phyloP scores from a whole-genome alignment of 2,329 filamentous ascomycete species.

The Fusarium decemcellulare region DNA sequence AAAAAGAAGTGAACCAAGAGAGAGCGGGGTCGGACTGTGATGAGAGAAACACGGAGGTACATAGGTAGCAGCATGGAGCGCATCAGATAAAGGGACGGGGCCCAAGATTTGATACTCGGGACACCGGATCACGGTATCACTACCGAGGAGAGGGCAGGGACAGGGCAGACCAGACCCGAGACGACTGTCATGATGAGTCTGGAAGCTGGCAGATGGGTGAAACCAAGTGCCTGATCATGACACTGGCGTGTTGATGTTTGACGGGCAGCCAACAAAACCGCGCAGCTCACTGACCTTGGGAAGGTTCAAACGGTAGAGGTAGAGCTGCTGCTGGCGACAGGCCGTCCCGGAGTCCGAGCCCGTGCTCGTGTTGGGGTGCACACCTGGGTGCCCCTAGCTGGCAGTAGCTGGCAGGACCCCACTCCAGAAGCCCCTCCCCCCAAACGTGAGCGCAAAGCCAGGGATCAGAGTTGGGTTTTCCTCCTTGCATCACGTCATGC shows the following conservation, averaged over 20 bases:
- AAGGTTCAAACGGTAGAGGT: neutral
- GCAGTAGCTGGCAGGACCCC: neutral
- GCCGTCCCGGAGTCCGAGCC: constrained; percentile 9
- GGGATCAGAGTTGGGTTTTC: constrained; percentile 32
- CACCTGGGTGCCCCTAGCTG: too few relatives aligned
- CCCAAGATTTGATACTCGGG: constrained; percentile 19
- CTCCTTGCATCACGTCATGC: constrained; percentile 48
- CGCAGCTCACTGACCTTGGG: neutral
- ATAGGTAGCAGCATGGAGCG: constrained; percentile 2
- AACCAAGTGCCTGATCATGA: constrained; percentile 10
- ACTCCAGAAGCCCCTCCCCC: neutral
- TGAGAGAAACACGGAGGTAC: neutral
- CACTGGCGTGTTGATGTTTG: neutral
- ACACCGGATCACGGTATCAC: constrained; percentile 11
- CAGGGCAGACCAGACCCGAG: neutral
- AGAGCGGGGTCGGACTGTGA: constrained; percentile 15
- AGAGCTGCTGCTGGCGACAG: neutral
- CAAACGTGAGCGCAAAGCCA: constrained; percentile 5
- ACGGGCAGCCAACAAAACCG: constrained; percentile 4
- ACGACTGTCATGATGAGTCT: neutral
- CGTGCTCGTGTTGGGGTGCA: neutral
- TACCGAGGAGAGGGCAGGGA: neutral
- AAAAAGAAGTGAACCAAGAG: constrained; percentile 3
- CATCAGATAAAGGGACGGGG: constrained; percentile 32
- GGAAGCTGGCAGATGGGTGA: neutral